Percentiles rank a stretch among this genome's conserved stretches.
Evolutionary conservation across 2,329 filamentous ascomycete genomes (phyloP).

Genomic region (Colletotrichum falcatum): DNA sequence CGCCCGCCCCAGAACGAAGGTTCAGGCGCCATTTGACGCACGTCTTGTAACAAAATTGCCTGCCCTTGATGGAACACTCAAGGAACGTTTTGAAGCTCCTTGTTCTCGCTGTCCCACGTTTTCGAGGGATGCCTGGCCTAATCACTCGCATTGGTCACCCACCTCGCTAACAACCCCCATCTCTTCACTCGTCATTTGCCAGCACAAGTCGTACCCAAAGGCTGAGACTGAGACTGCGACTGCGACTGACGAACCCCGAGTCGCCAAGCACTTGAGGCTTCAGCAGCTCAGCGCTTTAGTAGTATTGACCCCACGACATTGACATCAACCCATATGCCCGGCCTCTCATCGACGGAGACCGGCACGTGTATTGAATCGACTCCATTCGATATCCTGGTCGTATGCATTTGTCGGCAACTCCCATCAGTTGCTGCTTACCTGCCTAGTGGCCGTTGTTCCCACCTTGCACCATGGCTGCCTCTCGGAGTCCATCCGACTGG

Average conservation of each 20-base stretch:
- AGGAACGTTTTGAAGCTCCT: conserved; percentile 44
- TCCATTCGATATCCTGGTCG: conserved; percentile 4
- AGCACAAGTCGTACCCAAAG: conserved; percentile 11
- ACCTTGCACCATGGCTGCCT: conserved; percentile 2
- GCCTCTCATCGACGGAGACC: background rate
- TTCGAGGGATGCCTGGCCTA: conserved; percentile 21
- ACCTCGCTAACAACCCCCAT: conserved; percentile 7
- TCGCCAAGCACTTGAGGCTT: background rate
- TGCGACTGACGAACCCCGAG: conserved; percentile 28
- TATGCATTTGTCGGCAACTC: background rate
- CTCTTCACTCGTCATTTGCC: background rate
- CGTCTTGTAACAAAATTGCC: conserved; percentile 50
- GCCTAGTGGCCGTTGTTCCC: background rate
- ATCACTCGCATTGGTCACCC: conserved; percentile 8
- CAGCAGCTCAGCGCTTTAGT: conserved; percentile 13
- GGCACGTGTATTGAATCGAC: conserved; percentile 20
- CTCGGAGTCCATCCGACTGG: conserved; percentile 23
- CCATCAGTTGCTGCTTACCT: conserved; percentile 8
- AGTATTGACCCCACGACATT: conserved; percentile 21
- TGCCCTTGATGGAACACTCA: conserved; percentile 47
- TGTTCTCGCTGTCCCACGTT: conserved; percentile 16
- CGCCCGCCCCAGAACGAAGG: conserved; percentile 35
- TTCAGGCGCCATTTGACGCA: conserved; percentile 54
- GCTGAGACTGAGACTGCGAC: conserved; percentile 18
- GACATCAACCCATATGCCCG: conserved; percentile 2